Base-by-base conservation (phyloP, 768 basidiomycete genomes). In the Artomyces pyxidatus region DNA sequence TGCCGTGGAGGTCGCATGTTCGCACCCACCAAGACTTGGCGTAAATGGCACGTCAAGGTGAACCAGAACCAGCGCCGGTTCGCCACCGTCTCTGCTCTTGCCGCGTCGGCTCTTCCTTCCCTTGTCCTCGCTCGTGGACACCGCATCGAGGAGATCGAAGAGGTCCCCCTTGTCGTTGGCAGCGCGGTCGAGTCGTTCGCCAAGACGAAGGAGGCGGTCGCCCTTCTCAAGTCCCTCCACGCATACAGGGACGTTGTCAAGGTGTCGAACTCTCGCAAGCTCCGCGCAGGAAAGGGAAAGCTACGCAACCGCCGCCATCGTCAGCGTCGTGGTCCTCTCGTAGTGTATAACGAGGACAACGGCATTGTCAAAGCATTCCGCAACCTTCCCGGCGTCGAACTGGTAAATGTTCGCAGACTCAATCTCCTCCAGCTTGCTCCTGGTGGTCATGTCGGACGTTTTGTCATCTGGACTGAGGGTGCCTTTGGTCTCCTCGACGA, bases 1-100 rank as follows among this genome's bases (percentile, higher is more conserved):
- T 98, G 95, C 79, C 89, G 96, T 71, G 95, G 96, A 65, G 96
- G 96, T 76, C 92, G 96, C 66, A 98, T 99, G 96, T 98, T 99
- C 72, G 95, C 95, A 25, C 96, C 96, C 16, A 98, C 95, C 73
- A 97, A 96, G 78, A 89, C 83, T 66, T 98, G 94, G 95, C 87
- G 95, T 73, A 94, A 84, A 70, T 99, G 96, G 96, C 96, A 99
- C 74, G 88, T 98, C 76, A 99, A 97, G 77, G 89, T 97, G 53
- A 94, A 94, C 84, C 89, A 93, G 78, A 95, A 94, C 80, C 94
- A 98, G 73, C 89, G 89, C 68, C 88, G 96, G 57, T 99, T 92
- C 69, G 96, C 96, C 48, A 83, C 89, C 55, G 95, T 98, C 58
- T 97, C 96, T 54, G 96, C 96, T 42, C 82, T 99, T 50, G 96